These are phyloP conservation scores for Rhodotorula sp. DNA, from an alignment of 1,284 basidiomycete genomes.

Conservation along the genomic window DNA sequence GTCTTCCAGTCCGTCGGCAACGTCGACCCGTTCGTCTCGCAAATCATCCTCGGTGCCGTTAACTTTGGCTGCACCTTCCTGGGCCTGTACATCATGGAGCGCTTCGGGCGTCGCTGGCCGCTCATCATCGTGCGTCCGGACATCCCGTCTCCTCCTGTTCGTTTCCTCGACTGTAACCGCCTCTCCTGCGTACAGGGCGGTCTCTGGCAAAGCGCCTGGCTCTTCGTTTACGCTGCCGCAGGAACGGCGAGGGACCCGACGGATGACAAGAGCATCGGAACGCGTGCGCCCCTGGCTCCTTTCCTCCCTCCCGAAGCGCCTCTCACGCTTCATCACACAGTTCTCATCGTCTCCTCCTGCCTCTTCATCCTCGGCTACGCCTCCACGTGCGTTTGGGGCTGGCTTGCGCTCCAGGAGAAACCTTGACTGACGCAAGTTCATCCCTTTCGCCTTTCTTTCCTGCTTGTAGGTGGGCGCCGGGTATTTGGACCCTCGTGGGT, in stretches of 20 bases:
- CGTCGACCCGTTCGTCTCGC: conserved; percentile 64
- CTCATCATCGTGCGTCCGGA: conserved; percentile 54
- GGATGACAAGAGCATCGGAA: conserved; percentile 46
- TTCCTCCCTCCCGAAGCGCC: too few species aligned
- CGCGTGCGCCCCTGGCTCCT: conserved; percentile 54
- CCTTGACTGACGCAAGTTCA: not conserved
- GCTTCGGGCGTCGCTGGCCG: conserved; percentile 62
- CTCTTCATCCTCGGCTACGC: conserved; percentile 76
- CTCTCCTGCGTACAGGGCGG: conserved; percentile 52
- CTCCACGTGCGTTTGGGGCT: conserved; percentile 65
- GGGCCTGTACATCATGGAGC: conserved; percentile 67
- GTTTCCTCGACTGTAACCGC: too few species aligned
- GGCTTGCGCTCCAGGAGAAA: too few species aligned
- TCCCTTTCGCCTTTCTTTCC: conserved; percentile 19
- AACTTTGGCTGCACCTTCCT: conserved; percentile 56
- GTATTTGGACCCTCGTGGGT: conserved; percentile 62
- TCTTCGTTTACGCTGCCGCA: conserved; percentile 72
- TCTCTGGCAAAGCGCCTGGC: conserved; percentile 67
- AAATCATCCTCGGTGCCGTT: conserved; percentile 66
- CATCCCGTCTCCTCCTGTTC: not conserved
- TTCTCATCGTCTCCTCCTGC: conserved; percentile 72
- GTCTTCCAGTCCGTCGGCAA: conserved; percentile 63
- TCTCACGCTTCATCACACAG: not conserved
- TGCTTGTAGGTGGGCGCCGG: conserved; percentile 41
- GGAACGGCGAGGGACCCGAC: conserved; percentile 64